These are phyloP conservation scores for Saccharomyces hybrid DNA, from an alignment of 1,139 yeast genomes.

Conservation along the genomic window DNA sequence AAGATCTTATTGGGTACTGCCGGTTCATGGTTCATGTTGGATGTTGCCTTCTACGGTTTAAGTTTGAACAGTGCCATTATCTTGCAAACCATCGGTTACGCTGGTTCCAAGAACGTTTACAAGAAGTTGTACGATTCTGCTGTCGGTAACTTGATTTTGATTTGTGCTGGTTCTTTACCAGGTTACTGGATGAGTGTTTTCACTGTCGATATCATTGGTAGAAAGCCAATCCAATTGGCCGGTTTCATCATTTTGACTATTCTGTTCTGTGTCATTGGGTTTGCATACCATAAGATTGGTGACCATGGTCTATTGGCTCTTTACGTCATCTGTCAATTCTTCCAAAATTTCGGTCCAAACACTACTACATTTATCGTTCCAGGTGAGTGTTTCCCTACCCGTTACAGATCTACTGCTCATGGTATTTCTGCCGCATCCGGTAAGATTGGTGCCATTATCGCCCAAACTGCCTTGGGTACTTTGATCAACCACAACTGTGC, in stretches of 20 bases:
- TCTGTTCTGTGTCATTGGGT: slow-evolving; percentile 59
- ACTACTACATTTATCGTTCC: slow-evolving; percentile 92
- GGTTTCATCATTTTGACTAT: slow-evolving; percentile 66
- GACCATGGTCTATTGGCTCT: slow-evolving; percentile 63
- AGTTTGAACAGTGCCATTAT: slow-evolving; percentile 73
- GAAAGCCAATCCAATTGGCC: slow-evolving; percentile 69
- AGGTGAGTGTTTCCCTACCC: slow-evolving; percentile 94
- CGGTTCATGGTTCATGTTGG: slow-evolving; percentile 92
- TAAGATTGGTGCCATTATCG: slow-evolving; percentile 94
- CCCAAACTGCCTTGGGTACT: slow-evolving; percentile 85
- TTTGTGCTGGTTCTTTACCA: slow-evolving; percentile 88
- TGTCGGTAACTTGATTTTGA: slow-evolving; percentile 80
- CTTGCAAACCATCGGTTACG: slow-evolving; percentile 78
- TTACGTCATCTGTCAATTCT: slow-evolving; percentile 71
- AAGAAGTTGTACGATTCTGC: slow-evolving; percentile 61
- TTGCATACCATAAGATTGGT: slow-evolving; percentile 61
- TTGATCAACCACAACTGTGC: slow-evolving; percentile 71
- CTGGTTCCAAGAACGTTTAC: slow-evolving; percentile 58
- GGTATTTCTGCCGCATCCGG: slow-evolving; percentile 96
- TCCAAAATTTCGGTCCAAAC: slow-evolving; percentile 92
- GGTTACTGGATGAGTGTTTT: slow-evolving; percentile 83
- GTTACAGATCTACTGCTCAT: slow-evolving; percentile 96
- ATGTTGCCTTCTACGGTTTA: slow-evolving; percentile 90
- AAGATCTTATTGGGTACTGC: slow-evolving; percentile 87
- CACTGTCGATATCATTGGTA: slow-evolving; percentile 68